phyloP scores from a whole-genome alignment of 208 protist species.

The Trypanosoma boissoni region DNA sequence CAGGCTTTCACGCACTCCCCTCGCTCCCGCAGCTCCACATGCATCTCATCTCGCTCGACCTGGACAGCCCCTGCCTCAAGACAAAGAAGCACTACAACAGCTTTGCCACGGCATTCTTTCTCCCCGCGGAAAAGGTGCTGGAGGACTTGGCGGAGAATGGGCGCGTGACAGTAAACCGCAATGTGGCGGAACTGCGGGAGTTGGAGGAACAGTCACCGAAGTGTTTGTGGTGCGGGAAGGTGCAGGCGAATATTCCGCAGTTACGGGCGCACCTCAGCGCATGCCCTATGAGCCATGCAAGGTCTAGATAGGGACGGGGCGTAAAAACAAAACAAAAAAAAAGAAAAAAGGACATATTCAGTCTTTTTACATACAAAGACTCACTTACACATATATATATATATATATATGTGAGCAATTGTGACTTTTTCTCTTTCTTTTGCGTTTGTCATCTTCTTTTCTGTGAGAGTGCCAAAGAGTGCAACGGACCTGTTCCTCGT shows the following conservation, averaged over 20 bases:
- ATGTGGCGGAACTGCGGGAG: conserved; percentile 40
- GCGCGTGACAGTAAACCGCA: conserved; percentile 68
- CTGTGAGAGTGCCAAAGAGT: too few relatives aligned
- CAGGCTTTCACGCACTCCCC: conserved; percentile 82
- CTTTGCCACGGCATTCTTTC: conserved; percentile 88
- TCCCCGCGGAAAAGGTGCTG: conserved; percentile 54
- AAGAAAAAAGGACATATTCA: neutral
- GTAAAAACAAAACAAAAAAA: neutral
- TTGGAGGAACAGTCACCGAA: conserved; percentile 74
- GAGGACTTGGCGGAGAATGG: conserved; percentile 58
- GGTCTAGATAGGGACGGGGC: neutral
- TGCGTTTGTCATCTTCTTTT: neutral
- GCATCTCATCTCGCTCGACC: conserved; percentile 80
- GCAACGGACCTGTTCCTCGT: too few relatives aligned
- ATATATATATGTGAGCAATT: neutral
- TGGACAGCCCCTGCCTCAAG: conserved; percentile 76
- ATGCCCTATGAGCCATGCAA: conserved; percentile 43
- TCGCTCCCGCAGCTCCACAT: conserved; percentile 86
- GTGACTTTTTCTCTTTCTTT: neutral
- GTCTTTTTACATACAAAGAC: neutral
- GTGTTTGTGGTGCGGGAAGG: conserved; percentile 79
- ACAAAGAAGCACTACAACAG: conserved; percentile 90
- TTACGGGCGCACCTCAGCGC: conserved; percentile 59
- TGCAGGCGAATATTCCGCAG: conserved; percentile 48
- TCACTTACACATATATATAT: neutral